A percentile compares a stretch with the other conserved stretches of the same genome.
Conservation (phyloP, 495 filamentous ascomycete species). For the Aspergillus cristatus region DNA sequence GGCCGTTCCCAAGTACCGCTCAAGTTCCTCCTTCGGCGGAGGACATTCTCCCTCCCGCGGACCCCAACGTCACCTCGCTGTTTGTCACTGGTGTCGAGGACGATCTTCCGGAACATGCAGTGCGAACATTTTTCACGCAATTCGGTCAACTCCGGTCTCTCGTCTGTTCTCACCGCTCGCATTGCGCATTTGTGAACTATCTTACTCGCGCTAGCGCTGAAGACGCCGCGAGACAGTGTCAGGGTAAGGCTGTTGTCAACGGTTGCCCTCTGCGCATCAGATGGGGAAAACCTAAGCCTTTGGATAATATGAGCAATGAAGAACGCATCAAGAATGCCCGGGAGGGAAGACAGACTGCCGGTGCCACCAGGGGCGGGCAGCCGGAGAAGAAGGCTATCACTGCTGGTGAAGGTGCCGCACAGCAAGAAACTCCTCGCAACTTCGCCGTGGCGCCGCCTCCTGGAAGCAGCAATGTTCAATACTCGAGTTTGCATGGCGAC, state of each 20-base stretch:
- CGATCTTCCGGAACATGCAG: slow-evolving; percentile 82
- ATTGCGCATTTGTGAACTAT: slow-evolving; percentile 95
- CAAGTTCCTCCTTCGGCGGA: slow-evolving; percentile 69
- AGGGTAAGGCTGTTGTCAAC: slow-evolving; percentile 73
- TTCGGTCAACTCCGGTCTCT: slow-evolving; percentile 83
- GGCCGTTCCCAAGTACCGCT: slow-evolving; percentile 56
- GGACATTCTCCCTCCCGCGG: slow-evolving; percentile 75
- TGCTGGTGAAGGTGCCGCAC: slow-evolving; percentile 17
- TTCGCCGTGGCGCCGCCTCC: slow-evolving; percentile 69
- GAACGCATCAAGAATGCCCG: slow-evolving; percentile 65
- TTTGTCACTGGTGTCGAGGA: slow-evolving; percentile 96
- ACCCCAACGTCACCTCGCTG: slow-evolving; percentile 77
- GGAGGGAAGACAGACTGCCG: slow-evolving; percentile 53
- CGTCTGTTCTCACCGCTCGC: slow-evolving; percentile 91
- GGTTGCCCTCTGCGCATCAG: slow-evolving; percentile 83
- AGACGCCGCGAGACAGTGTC: slow-evolving; percentile 69
- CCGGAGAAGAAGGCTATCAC: slow-evolving; percentile 26
- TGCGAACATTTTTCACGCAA: slow-evolving; percentile 80
- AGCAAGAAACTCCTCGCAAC: slow-evolving; percentile 36
- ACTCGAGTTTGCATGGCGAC: slow-evolving; percentile 78
- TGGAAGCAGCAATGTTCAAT: slow-evolving; percentile 69
- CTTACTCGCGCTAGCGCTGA: slow-evolving; percentile 74
- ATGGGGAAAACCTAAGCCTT: slow-evolving; percentile 84
- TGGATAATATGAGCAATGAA: slow-evolving; percentile 83
- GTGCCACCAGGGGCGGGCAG: slow-evolving; percentile 20